Evolutionary conservation across 352 stramenopile genomes (phyloP), one percentile per base, ranked within the genome.

Genomic region (Phytophthora sp.): DNA sequence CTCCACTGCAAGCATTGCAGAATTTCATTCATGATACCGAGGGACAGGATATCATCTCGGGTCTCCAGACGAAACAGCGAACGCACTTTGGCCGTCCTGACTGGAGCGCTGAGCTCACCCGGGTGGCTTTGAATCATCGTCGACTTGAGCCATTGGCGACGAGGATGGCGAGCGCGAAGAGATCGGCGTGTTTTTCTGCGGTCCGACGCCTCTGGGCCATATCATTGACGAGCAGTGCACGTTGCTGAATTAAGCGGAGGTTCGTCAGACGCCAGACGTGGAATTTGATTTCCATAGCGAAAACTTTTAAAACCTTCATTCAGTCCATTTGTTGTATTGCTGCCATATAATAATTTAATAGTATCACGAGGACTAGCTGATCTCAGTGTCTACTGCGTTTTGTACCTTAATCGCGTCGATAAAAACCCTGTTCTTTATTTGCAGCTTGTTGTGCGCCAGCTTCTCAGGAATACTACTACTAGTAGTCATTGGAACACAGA

Each of bases 121-220:
- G 72, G 13, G 83, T 96, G 28, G 69, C 72, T 15, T 53, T 53
- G 9, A 84, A 82, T 32, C 75, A 84, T 56, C 66, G 66, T 3
- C 62, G 35, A 3, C 42, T 82, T 21, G 70, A 82, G 43, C 61
- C 65, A 3, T 17, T 70, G 45, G 52, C 8, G 58, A 68, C 10
- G 52, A 46, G 9, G 54, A 65, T n/a, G 58, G 64, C 3, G 73
- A 80, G 15, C 62, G 71, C 2, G 78, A 92, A 28, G 79, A 93
- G 23, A 84, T 92, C 17, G 86, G 82, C 4, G 82, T 95, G 10
- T 95, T 95, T 53, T 88, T 88, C 52, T 93, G 88, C 20, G 88
- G 88, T 0, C 83, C 83, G 0, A 84, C 87, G 46, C 56, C 64
- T 0, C 74, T 96, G 18, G 84, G 72, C 18, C 69, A 76, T 26